Evolutionary conservation across 2,329 filamentous ascomycete genomes (phyloP).

Genomic region (Cladosporium sp.): DNA sequence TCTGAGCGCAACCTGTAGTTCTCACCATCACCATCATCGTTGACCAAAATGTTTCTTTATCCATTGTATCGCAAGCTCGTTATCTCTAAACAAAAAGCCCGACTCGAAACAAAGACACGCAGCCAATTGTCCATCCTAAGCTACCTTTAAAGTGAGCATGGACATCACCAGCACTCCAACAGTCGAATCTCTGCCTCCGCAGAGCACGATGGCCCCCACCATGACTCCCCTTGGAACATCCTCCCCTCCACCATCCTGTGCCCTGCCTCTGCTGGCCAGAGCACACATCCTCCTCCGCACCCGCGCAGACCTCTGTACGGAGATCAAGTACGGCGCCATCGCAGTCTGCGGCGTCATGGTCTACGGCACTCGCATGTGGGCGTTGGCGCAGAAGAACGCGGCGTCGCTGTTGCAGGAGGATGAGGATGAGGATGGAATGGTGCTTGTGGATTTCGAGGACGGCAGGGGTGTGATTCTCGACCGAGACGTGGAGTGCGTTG

Average conservation of each 20-base stretch:
- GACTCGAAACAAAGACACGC: neutral
- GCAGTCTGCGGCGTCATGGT: slow-evolving; percentile 7
- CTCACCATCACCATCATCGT: neutral
- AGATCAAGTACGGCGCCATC: neutral
- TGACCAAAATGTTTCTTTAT: neutral
- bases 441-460: neutral
- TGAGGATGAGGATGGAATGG: neutral
- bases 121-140: neutral
- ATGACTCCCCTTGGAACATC: neutral
- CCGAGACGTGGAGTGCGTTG: neutral
- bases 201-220: neutral
- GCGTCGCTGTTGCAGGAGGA: neutral
- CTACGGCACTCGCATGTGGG: neutral
- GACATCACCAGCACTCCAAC: neutral
- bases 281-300: slow-evolving; percentile 11
- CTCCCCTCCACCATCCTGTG: neutral
- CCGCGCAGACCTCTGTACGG: neutral
- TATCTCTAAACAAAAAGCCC: neutral
- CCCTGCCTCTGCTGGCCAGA: neutral
- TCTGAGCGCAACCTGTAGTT: neutral
- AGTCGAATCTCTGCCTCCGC: neutral
- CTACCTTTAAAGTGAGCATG: neutral
- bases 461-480: neutral
- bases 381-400: neutral
- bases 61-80: neutral